These are phyloP conservation scores for Mycothermus thermophilus DNA, from an alignment of 495 filamentous ascomycete genomes.

Conservation along the genomic window DNA sequence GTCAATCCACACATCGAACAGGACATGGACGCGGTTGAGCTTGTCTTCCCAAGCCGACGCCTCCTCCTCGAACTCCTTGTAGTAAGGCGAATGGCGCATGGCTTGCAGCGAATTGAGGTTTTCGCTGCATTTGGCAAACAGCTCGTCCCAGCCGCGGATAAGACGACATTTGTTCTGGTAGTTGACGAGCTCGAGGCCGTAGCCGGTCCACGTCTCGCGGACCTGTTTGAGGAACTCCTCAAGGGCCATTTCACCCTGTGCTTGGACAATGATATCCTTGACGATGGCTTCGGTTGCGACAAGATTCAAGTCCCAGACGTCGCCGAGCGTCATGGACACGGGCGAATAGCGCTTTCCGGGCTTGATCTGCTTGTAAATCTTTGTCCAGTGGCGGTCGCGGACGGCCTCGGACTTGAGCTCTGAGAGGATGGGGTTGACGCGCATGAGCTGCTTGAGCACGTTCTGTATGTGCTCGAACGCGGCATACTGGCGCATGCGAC, in stretches of 20 bases:
- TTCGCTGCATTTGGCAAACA: constrained; percentile 97
- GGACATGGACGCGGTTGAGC: constrained; percentile 87
- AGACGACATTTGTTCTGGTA: constrained; percentile 97
- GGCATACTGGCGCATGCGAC: constrained; percentile 96
- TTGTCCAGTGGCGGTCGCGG: constrained; percentile 89
- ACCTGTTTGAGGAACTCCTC: constrained; percentile 97
- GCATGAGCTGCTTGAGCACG: constrained; percentile 72
- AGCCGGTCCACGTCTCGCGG: constrained; percentile 90
- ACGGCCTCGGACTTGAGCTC: constrained; percentile 97
- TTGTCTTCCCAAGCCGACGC: constrained; percentile 96
- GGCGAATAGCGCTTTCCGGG: constrained; percentile 82
- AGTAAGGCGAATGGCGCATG: constrained; percentile 97
- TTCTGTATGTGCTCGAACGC: constrained; percentile 96
- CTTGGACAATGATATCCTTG: constrained; percentile 83
- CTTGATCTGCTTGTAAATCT: constrained; percentile 89
- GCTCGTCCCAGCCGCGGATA: constrained; percentile 94
- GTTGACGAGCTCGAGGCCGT: constrained; percentile 82
- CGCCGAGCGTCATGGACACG: constrained; percentile 84
- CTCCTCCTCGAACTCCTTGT: constrained; percentile 97
- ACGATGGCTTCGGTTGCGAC: constrained; percentile 73
- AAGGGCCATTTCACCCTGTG: constrained; percentile 94
- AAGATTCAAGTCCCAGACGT: constrained; percentile 95
- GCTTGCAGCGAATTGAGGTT: constrained; percentile 94
- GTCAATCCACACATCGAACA: constrained; percentile 99
- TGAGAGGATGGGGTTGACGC: constrained; percentile 72